Evolutionary conservation across 306 rosid species (phyloP), one percentile per base, ranked within the genome.

Genomic region (Prunus padus): DNA sequence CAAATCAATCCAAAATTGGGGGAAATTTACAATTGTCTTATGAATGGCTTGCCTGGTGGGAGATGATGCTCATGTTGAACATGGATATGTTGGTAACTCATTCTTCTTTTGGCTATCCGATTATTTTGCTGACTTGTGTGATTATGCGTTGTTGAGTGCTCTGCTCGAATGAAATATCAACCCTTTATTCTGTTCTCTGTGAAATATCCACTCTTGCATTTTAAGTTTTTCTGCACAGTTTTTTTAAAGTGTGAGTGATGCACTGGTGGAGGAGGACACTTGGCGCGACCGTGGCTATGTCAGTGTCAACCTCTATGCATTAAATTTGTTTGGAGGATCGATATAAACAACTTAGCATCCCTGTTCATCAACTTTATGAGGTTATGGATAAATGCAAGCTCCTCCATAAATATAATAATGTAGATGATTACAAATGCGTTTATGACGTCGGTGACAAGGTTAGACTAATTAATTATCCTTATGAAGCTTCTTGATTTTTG

Each of bases 401-500:
- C 42, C 9, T 37, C 40, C 42, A 6, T 0, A n/a, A n/a, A n/a
- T n/a, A n/a, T n/a, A 37, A 37, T 37, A 37, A 37, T 37, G 9
- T 37, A 54, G 56, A 51, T n/a, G 0, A 55, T 55, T 8, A n/a
- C 26, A 23, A 57, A 57, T 23, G 64, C 31, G 0, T 11, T 57
- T 22, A 14, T 3, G 64, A 23, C 64, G 64, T 57, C 64, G 64
- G 64, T 23, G 63, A 57, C 3, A 23, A 57, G 16, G 31, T 5
- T 51, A 16, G 20, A 51, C 2, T 13, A 0, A 4, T 16, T 13
- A 0, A 4, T 16, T 16, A 16, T 51, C 56, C 56, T 25, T 22
- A 45, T 19, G 80, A 59, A 68, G 42, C 75, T 77, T 77, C 75
- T 40, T 63, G 52, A 49, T 19, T 25, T 20, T 67, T 67, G 51